These are phyloP conservation scores for Russula sp. DNA, from an alignment of 768 basidiomycete genomes.

Conservation along the genomic window DNA sequence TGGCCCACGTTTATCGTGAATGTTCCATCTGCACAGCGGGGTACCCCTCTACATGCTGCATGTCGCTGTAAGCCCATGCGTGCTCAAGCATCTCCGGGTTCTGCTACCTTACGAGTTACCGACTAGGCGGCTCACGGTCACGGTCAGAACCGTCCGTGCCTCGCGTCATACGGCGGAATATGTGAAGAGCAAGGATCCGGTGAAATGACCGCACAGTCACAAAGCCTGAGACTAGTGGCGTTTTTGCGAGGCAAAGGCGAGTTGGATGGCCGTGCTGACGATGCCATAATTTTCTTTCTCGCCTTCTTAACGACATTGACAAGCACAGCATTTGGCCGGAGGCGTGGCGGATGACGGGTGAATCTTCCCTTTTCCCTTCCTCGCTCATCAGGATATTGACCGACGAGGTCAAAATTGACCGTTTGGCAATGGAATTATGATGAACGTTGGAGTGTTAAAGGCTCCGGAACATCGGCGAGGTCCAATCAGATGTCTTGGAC, in stretches of 20 bases:
- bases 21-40: background rate
- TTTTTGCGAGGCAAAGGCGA: background rate
- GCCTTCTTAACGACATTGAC: background rate
- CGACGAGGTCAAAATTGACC: background rate
- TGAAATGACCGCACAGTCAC: background rate
- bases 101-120: background rate
- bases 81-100: background rate
- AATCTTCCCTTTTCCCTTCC: background rate
- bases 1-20: background rate
- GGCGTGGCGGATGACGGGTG: background rate
- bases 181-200: background rate
- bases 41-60: background rate
- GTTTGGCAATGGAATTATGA: background rate
- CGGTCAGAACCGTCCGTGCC: background rate
- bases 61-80: background rate
- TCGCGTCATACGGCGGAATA: background rate
- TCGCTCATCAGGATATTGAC: background rate
- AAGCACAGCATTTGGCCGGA: background rate
- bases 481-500: background rate
- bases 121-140: background rate
- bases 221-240: background rate
- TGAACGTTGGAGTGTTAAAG: background rate
- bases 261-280: background rate
- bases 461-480: background rate
- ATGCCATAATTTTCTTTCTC: background rate